A percentile compares a stretch with the other conserved stretches of the same genome.
phyloP scores from a whole-genome alignment of 2,329 filamentous ascomycete genomes.

The Cercospora sesami region DNA sequence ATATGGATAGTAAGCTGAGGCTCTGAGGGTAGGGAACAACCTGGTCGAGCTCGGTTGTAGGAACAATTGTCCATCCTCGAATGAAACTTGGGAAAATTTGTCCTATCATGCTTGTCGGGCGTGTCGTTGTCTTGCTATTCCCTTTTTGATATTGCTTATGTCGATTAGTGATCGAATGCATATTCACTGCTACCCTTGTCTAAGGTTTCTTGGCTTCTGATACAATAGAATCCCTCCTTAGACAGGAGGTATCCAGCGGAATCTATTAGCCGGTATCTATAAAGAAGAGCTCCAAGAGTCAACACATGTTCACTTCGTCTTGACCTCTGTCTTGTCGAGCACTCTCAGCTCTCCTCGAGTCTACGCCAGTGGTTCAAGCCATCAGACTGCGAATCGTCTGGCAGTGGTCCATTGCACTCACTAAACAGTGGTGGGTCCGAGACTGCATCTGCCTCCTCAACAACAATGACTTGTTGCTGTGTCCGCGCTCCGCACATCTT shows the following conservation, averaged over 20 bases:
- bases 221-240: neutral
- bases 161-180: neutral
- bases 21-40: neutral
- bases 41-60: neutral
- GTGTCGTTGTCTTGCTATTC: neutral
- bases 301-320: neutral
- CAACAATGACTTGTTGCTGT: no score
- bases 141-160: neutral
- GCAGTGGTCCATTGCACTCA: no score
- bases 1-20: neutral
- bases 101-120: neutral
- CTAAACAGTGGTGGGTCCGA: no score
- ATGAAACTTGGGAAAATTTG: neutral
- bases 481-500: no score
- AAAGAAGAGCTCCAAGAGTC: neutral
- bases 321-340: neutral
- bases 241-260: no score
- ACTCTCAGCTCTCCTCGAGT: neutral
- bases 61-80: neutral
- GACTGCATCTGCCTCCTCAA: neutral
- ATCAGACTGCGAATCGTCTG: neutral
- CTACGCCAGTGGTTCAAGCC: neutral
- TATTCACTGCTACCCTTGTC: neutral
- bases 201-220: neutral
- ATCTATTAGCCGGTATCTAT: neutral